Evolutionary conservation across 2,329 filamentous ascomycete species (phyloP).

Genomic region (Raffaelea deltoideospora): DNA sequence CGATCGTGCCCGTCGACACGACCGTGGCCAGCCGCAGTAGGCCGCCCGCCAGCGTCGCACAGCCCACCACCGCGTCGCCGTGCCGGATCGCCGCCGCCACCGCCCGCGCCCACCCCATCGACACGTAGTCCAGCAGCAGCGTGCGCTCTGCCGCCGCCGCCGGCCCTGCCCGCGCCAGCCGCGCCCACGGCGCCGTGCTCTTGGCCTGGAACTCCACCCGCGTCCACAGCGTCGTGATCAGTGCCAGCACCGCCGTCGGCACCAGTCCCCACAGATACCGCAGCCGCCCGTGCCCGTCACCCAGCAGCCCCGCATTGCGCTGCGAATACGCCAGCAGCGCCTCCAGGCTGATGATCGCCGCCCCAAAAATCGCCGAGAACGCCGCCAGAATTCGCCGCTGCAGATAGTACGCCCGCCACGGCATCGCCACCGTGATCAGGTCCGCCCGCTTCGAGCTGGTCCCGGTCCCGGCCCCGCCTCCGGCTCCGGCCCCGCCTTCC

Average conservation of each 20-base stretch:
- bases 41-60: slow-evolving; percentile 13
- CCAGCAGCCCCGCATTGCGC: slow-evolving; percentile 14
- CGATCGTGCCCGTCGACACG: slow-evolving; percentile 21
- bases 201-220: slow-evolving; percentile 25
- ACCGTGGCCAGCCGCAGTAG: slow-evolving; percentile 19
- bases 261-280: slow-evolving; percentile 23
- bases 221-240: slow-evolving; percentile 19
- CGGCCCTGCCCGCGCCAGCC: too few species aligned
- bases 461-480: too few species aligned
- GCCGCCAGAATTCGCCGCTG: slow-evolving; percentile 15
- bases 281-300: slow-evolving; percentile 1
- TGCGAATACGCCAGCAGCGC: slow-evolving; percentile 17
- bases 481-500: too few species aligned
- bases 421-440: slow-evolving; percentile 14
- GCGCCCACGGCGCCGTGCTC: slow-evolving; percentile 21
- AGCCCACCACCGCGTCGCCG: slow-evolving; percentile 19
- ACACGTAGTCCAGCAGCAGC: slow-evolving; percentile 20
- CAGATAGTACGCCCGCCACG: slow-evolving; percentile 22
- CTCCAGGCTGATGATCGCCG: slow-evolving; percentile 16
- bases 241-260: slow-evolving; percentile 17
- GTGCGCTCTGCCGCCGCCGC: slow-evolving; percentile 18
- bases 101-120: slow-evolving; percentile 14
- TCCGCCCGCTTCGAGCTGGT: slow-evolving; percentile 9
- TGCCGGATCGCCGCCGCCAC: slow-evolving; percentile 16
- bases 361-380: slow-evolving; percentile 16